Base-by-base conservation (phyloP, 495 filamentous ascomycete species). In the Penicillium nucicola region DNA sequence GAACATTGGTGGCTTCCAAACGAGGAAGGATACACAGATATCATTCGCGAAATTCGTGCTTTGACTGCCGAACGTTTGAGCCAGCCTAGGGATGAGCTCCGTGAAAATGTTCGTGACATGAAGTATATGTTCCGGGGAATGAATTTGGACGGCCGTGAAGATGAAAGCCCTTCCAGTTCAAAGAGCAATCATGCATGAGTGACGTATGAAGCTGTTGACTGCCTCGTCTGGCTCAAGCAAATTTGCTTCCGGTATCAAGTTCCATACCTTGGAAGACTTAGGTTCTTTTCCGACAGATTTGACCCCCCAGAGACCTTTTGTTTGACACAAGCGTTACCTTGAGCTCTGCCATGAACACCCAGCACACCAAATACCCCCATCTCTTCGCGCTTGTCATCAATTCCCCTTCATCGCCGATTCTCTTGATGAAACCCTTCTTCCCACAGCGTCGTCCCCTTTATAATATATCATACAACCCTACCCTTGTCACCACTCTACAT, bases 1-100 rank as follows among this genome's bases (percentile, higher is more conserved):
- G 75, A 79, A 44, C 78, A 85, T 32, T 95, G 90, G 89, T 96
- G 90, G 90, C 79, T 95, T 18, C 88, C 90, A 2, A 82, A 91
- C 60, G 82, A 90, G 58, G 87, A 90, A 72, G 83, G 80, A 17
- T 86, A 84, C 56, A 79, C 80, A 3, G 75, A 80, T 5, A 79
- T 93, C 25, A 74, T 95, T 30, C 86, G 85, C 22, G 84, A 78
- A 51, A 83, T 95, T 42, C 84, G 89, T n/a, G 75, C 77, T 20
- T 86, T 92, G 67, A 85, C 87, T 2, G 81, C 88, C 53, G 86
- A 92, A 42, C 83, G 88, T 39, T 72, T 68, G 3, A 66, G 59
- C n/a, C 83, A 83, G 53, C 81, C 76, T 33, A 78, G 77, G 20
- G 85, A 88, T 46, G 65, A 82, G 10, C 76, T 83, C 52, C 78